These are phyloP conservation scores for Pyrenula massariospora DNA, from an alignment of 495 filamentous ascomycete species.

Conservation along the genomic window DNA sequence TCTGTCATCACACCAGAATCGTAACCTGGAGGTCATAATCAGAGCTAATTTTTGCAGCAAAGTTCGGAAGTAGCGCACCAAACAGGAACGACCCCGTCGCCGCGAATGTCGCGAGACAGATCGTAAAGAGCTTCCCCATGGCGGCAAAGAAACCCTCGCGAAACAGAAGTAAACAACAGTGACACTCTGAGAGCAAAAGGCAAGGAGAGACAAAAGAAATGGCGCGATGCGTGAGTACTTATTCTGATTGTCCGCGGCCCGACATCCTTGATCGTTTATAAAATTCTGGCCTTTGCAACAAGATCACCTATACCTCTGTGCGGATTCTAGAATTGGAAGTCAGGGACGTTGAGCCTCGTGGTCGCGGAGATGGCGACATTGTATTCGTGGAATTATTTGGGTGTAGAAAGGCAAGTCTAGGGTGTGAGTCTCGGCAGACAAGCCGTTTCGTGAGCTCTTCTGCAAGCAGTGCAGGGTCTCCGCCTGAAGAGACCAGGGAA, in stretches of 20 bases:
- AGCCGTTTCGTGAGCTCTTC: neutral
- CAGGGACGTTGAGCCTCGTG: neutral
- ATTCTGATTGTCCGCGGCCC: neutral
- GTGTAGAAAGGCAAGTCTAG: neutral
- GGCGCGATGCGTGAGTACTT: neutral
- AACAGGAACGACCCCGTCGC: slow-evolving; percentile 39
- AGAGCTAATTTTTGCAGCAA: neutral
- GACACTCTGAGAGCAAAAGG: neutral
- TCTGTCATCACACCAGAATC: slow-evolving; percentile 45
- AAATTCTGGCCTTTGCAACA: neutral
- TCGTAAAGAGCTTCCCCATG: slow-evolving; percentile 33
- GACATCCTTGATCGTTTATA: neutral
- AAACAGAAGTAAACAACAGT: neutral
- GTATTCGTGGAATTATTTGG: neutral
- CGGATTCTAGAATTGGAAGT: neutral
- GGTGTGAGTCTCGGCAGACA: neutral
- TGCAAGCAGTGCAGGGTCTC: neutral
- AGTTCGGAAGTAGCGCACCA: neutral
- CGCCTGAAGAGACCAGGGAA: neutral
- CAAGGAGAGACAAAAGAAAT: neutral
- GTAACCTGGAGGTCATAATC: slow-evolving; percentile 25
- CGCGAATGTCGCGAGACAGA: slow-evolving; percentile 30
- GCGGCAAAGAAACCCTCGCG: neutral
- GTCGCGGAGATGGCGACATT: neutral
- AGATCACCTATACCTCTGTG: neutral